Evolutionary conservation across 2,329 filamentous ascomycete species (phyloP), one percentile per base, ranked within the genome.

Genomic region (Cryphonectria parasitica): DNA sequence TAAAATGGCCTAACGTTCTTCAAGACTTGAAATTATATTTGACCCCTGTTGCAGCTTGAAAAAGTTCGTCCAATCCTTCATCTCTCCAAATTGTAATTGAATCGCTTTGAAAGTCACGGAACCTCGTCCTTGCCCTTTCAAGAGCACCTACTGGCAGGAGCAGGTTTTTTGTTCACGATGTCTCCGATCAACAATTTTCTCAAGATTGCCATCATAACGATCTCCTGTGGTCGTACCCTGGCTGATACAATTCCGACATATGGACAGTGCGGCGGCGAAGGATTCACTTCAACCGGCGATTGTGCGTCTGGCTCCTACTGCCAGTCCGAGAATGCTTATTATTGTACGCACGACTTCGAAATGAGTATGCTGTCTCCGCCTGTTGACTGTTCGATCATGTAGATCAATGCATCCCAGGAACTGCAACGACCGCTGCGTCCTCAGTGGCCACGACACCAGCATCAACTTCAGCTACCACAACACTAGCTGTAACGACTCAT

Each of bases 391-490:
- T n/a, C 22, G 10, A 7, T 41, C 34, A 1, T 2, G 22, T 19
- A 69, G 67, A 69, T 25, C 67, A 69, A 43, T 69, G 67, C 36
- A 62, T 69, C 2, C 67, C 62, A 10, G 67, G 67, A 25, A 61
- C 67, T 19, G 52, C 67, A 45, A 61, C 67, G 36, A 65, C 61
- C 41, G 6, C 8, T 19, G 36, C 11, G 22, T 60, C 61, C 2
- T 65, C 67, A 22, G 49, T 36, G 15, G 22, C 60, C 19, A 49
- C 67, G 7, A 58, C 28, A 36, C 62, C 62, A 36, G 62, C 67
- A 17, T 65, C 67, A 17, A 49, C 54, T 19, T 58, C 39, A n/a
- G 28, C 61, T 5, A 64, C 41, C 31, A 54, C 67, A 17, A 68
- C 67, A 22, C 2, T n/a, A 4, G 39, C 34, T 11, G 28, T n/a